phyloP scores from a whole-genome alignment of 176 grass and related monocot genomes.

The Rhynchospora pubera region DNA sequence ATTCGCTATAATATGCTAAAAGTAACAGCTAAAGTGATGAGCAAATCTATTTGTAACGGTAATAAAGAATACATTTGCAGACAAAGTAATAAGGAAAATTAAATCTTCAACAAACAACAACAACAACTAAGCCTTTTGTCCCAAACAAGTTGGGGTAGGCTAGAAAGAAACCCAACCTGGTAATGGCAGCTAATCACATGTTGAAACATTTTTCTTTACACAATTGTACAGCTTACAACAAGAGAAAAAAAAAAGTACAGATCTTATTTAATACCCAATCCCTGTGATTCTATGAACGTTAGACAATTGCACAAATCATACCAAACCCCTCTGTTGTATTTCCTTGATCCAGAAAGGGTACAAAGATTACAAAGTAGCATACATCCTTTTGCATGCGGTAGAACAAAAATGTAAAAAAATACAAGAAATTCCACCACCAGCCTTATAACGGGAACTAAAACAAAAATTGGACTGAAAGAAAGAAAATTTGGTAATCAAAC shows the following conservation, averaged over 20 bases:
- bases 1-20: neutral
- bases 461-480: neutral
- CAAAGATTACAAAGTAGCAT: neutral
- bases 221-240: neutral
- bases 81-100: neutral
- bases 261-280: constrained; percentile 2
- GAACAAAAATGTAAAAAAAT: neutral
- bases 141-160: too few species aligned
- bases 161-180: neutral
- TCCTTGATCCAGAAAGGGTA: neutral
- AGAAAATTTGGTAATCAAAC: neutral
- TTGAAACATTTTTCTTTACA: neutral
- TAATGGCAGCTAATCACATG: neutral
- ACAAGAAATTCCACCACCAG: neutral
- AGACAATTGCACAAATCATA: neutral
- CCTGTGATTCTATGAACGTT: neutral
- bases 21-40: neutral
- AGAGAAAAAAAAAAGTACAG: neutral
- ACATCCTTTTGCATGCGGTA: neutral
- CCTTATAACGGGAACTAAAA: neutral
- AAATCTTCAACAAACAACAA: neutral
- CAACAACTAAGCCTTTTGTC: too few species aligned
- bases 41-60: neutral
- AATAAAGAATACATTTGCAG: neutral
- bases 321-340: neutral